Evolutionary conservation across 2,329 filamentous ascomycete species (phyloP).

Genomic region (Nectriaceae sp.): DNA sequence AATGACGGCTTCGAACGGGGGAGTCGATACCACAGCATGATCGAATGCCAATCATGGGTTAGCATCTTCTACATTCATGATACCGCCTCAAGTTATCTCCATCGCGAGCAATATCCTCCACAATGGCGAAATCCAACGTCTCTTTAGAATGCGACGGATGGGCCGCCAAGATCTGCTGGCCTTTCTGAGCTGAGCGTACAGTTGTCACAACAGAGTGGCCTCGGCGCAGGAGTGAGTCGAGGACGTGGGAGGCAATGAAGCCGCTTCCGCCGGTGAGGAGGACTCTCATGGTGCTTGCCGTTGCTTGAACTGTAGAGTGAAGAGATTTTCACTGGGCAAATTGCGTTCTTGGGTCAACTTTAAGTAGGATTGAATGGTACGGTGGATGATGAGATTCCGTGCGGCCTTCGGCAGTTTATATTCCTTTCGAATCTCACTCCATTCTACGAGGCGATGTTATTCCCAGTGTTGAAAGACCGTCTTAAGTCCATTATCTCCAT

Average conservation of each 20-base stretch:
- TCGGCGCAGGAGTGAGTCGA: constrained; percentile 46
- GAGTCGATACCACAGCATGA: constrained; percentile 46
- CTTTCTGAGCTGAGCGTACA: constrained; percentile 50
- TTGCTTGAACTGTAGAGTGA: no score
- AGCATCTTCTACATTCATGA: background rate
- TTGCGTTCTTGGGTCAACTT: no score
- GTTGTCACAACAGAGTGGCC: constrained; percentile 52
- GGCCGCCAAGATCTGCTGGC: constrained; percentile 45
- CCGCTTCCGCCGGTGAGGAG: background rate
- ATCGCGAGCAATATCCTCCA: constrained; percentile 71
- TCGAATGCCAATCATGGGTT: constrained; percentile 58
- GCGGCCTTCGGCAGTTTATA: no score
- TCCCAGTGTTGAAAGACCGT: background rate
- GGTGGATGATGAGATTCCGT: no score
- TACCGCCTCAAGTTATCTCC: no score
- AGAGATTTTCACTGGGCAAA: no score
- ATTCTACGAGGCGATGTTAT: no score
- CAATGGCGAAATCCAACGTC: constrained; percentile 53
- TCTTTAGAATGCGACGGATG: constrained; percentile 39
- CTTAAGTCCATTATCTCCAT: background rate
- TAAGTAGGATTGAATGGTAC: no score
- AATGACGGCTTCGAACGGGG: constrained; percentile 51
- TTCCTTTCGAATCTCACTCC: no score
- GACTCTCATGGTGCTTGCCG: background rate
- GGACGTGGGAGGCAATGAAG: constrained; percentile 36